A percentile compares a stretch with the other conserved stretches of the same genome.
phyloP scores from a whole-genome alignment of 148 eudicot species.

The Polygonum maritimum region DNA sequence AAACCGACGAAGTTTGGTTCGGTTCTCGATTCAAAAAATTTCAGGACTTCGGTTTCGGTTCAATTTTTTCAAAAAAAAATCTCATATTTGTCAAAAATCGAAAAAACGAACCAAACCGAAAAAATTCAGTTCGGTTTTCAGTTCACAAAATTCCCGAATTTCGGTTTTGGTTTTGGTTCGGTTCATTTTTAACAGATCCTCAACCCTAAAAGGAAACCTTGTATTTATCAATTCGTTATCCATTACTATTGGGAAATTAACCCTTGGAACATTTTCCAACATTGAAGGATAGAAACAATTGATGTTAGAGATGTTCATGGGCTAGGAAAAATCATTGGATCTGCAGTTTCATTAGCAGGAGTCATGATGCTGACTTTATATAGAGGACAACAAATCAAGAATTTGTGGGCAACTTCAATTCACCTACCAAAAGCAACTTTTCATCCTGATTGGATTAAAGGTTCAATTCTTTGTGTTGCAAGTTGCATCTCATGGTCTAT shows the following conservation, averaged over 20 bases:
- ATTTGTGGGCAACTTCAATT: slow-evolving; percentile 26
- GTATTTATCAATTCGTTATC: background rate
- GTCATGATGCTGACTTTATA: slow-evolving; percentile 30
- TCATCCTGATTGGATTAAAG: slow-evolving; percentile 29
- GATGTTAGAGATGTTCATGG: slow-evolving; percentile 23
- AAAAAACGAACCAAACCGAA: no score
- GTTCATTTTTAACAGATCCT: no score
- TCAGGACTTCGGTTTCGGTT: no score
- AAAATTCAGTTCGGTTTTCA: no score
- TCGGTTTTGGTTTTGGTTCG: no score
- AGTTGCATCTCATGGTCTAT: slow-evolving; percentile 39
- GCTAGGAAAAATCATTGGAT: slow-evolving; percentile 33
- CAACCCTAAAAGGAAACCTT: no score
- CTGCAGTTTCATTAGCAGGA: slow-evolving; percentile 28
- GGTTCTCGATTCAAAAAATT: no score
- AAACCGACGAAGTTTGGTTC: no score
- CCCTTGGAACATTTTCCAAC: background rate
- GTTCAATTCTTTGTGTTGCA: slow-evolving; percentile 34
- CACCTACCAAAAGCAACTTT: slow-evolving; percentile 17
- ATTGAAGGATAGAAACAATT: slow-evolving; percentile 27
- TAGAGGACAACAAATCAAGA: slow-evolving; percentile 27
- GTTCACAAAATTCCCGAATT: no score
- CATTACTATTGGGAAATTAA: background rate
- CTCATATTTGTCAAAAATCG: no score
- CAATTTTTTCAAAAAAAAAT: no score